A percentile compares a stretch with the other conserved stretches of the same genome.
These are phyloP conservation scores for Zygoascus sp. DNA, from an alignment of 1,139 yeast species.

Conservation along the genomic window DNA sequence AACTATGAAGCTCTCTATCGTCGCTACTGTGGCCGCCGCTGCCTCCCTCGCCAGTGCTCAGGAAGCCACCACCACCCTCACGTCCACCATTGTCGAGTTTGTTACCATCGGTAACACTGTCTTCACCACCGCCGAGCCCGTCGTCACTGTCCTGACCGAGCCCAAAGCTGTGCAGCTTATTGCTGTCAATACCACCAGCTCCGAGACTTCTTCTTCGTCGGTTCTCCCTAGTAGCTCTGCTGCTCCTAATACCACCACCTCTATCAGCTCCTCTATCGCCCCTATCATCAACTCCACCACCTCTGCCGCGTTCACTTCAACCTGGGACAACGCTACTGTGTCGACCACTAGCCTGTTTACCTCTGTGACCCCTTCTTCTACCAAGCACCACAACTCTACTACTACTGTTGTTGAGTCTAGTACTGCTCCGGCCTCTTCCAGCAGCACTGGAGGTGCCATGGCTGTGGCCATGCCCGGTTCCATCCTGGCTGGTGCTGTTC, in stretches of 20 bases:
- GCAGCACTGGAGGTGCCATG: conserved; percentile 10
- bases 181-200: conserved; percentile 12
- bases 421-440: conserved; percentile 10
- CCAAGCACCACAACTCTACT: neutral
- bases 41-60: conserved; percentile 16
- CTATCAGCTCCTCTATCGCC: conserved; percentile 15
- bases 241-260: conserved; percentile 12
- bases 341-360: conserved; percentile 1
- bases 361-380: neutral
- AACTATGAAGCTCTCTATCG: conserved; percentile 18
- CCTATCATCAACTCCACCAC: conserved; percentile 12
- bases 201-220: conserved; percentile 10
- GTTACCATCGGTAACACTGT: conserved; percentile 22
- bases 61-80: conserved; percentile 25
- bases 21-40: conserved; percentile 10
- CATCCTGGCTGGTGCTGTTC: conserved; percentile 14
- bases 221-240: conserved; percentile 12
- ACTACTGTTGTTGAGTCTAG: conserved; percentile 6
- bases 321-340: neutral
- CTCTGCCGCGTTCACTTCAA: conserved; percentile 5
- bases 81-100: conserved; percentile 25
- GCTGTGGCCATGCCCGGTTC: conserved; percentile 11
- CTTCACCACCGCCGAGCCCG: conserved; percentile 16
- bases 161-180: conserved; percentile 18
- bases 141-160: conserved; percentile 18